Evolutionary conservation across 768 basidiomycete species (phyloP).

Genomic region (Psilocybe sp.): DNA sequence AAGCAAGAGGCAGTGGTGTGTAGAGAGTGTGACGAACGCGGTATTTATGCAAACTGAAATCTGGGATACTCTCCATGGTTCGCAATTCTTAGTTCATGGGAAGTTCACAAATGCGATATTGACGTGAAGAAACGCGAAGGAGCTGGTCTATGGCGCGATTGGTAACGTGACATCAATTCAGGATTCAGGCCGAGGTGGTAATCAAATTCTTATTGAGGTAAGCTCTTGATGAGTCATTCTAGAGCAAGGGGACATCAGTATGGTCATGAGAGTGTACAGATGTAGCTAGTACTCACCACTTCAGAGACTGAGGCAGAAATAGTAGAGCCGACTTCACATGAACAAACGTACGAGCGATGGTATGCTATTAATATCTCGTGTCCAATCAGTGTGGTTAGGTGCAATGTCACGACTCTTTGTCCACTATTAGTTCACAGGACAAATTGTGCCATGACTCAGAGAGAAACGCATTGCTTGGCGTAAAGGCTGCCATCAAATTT

Average conservation of each 20-base stretch:
- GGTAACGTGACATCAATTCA: slow-evolving; percentile 15
- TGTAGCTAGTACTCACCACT: too few relatives aligned
- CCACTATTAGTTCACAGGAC: neutral
- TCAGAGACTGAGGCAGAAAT: too few relatives aligned
- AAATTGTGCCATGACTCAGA: neutral
- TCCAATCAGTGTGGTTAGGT: too few relatives aligned
- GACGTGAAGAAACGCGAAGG: slow-evolving; percentile 21
- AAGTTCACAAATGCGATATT: slow-evolving; percentile 15
- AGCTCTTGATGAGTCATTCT: too few relatives aligned
- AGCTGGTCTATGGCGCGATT: slow-evolving; percentile 15
- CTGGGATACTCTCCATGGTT: neutral
- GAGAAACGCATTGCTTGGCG: neutral
- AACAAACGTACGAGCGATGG: too few relatives aligned
- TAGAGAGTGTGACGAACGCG: neutral
- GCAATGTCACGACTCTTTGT: too few relatives aligned
- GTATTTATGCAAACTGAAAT: neutral
- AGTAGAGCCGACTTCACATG: too few relatives aligned
- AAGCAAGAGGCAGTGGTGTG: neutral
- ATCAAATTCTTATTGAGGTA: too few relatives aligned
- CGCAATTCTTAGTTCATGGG: slow-evolving; percentile 5
- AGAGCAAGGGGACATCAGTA: too few relatives aligned
- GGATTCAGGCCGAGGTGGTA: neutral
- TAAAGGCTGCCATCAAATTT: too few relatives aligned
- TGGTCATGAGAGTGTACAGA: too few relatives aligned
- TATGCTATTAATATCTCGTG: too few relatives aligned